Base-by-base conservation (phyloP, 352 stramenopile genomes). In the Pythium plurisporium region DNA sequence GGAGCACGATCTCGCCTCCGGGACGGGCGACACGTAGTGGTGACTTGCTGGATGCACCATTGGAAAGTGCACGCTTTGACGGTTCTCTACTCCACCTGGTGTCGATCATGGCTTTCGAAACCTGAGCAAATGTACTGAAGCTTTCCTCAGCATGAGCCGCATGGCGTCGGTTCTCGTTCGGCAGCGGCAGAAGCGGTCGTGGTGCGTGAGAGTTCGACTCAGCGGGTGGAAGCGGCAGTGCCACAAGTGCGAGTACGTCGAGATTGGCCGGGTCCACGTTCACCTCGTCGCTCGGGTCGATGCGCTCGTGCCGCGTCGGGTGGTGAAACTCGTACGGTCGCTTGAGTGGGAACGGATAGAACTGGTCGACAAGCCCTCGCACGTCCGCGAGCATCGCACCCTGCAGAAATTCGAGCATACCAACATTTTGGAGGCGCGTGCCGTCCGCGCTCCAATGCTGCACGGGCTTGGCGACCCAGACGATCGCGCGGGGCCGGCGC, bases 311-410 rank as follows among this genome's bases (percentile, higher is more conserved):
- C 9, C 58, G 48, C 29, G 31, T 23, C 15, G 63, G 67, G 38
- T 74, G 49, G 38, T 53, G 55, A 38, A 74, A 74, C 25, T 63
- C 55, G 59, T 67, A 72, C 20, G 55, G 41, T 44, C 59, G 67
- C 10, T 61, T 42, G 47, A 47, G 53, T 0, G 63, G 55, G n/a
- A 67, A 38, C 17, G 64, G 67, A 27, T 70, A 67, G 47, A 74
- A 74, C 47, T 72, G 59, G 29, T 70, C 50, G 26, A 74, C 54
- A 22, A 74, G 67, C 12, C 20, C n/a, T 2, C 64, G 59, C 41
- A 64, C 52, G 31, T 57, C 61, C 8, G 55, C 67, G 27, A 75
- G 59, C 23, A 64, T 55, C 7, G 67, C 59, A 20, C 62, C 26
- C 4, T 49, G 65, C 27, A 62, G 38, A 25, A 75, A 72, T 43